Percentiles rank a stretch among this genome's conserved stretches.
Conservation (phyloP, 1,284 basidiomycete genomes). For the Fistulina hepatica region DNA sequence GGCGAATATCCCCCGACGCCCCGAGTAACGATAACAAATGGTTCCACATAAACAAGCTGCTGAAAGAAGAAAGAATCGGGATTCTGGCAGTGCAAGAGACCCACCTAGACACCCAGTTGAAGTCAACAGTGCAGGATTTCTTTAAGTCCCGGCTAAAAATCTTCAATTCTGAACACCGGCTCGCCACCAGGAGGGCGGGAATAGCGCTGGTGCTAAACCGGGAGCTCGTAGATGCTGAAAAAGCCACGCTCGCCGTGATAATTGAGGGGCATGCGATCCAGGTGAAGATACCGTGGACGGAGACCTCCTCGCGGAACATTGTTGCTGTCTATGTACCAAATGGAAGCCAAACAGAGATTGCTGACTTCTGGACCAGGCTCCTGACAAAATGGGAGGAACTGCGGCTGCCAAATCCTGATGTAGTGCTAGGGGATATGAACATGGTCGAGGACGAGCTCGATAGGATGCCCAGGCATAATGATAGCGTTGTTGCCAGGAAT, state of each 20-base stretch:
- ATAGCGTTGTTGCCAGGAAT: not conserved
- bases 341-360: not conserved
- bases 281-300: not conserved
- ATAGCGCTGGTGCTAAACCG: slow-evolving; percentile 11
- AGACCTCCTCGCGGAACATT: not conserved
- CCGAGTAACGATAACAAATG: slow-evolving; percentile 1
- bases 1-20: not conserved
- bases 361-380: not conserved
- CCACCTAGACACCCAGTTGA: not conserved
- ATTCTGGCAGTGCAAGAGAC: not conserved
- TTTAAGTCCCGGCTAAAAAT: not conserved
- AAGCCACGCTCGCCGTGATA: not conserved
- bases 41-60: not conserved
- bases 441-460: slow-evolving; percentile 6
- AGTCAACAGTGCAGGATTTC: not conserved
- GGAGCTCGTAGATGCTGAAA: not conserved
- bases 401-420: not conserved
- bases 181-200: slow-evolving; percentile 1
- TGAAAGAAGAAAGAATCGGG: not conserved
- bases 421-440: slow-evolving; percentile 5
- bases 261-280: slow-evolving; percentile 3
- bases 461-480: not conserved
- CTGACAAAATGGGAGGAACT: too few relatives aligned
- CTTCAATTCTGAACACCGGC: not conserved
- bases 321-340: not conserved